Percentiles rank a stretch among this genome's conserved stretches.
phyloP scores from a whole-genome alignment of 1,284 basidiomycete genomes.

The Moesziomyces sp. region DNA sequence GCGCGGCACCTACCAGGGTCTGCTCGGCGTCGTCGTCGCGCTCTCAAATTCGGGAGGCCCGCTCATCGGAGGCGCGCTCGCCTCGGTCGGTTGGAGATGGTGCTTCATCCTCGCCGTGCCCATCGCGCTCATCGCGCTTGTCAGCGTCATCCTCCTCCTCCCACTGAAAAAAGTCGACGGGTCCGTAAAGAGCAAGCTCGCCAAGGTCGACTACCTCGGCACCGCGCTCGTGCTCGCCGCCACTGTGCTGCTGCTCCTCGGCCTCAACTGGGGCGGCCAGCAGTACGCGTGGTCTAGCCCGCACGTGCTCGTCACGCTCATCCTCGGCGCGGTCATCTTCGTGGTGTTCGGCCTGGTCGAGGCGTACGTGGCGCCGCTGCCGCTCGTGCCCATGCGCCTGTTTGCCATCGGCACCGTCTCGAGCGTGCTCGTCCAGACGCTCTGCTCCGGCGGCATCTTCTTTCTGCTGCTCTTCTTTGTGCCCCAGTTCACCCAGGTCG shows the following conservation, averaged over 20 bases:
- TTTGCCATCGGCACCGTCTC: constrained; percentile 78
- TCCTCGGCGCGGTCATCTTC: constrained; percentile 73
- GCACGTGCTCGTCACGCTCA: constrained; percentile 71
- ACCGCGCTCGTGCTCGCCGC: constrained; percentile 37
- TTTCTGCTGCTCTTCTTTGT: constrained; percentile 71
- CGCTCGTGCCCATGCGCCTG: constrained; percentile 71
- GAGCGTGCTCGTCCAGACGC: constrained; percentile 73
- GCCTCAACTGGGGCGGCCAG: constrained; percentile 75
- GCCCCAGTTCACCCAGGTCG: constrained; percentile 81
- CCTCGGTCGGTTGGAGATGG: constrained; percentile 36
- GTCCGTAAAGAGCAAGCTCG: constrained; percentile 31
- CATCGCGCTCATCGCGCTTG: constrained; percentile 30
- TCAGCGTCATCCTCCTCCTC: constrained; percentile 36
- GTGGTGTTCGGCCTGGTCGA: constrained; percentile 78
- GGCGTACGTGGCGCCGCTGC: constrained; percentile 76
- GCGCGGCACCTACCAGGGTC: constrained; percentile 55
- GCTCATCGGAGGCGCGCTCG: constrained; percentile 52
- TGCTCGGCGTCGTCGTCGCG: constrained; percentile 53
- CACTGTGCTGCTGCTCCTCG: constrained; percentile 68
- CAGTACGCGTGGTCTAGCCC: constrained; percentile 67
- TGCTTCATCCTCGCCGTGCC: constrained; percentile 48
- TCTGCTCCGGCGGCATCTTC: constrained; percentile 58
- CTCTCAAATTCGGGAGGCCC: constrained; percentile 53
- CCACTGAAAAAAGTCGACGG: constrained; percentile 53
- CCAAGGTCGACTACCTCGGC: constrained; percentile 45